A percentile compares a stretch with the other conserved stretches of the same genome.
phyloP scores from a whole-genome alignment of 805 yeast species.

The Teunomyces cretensis region DNA sequence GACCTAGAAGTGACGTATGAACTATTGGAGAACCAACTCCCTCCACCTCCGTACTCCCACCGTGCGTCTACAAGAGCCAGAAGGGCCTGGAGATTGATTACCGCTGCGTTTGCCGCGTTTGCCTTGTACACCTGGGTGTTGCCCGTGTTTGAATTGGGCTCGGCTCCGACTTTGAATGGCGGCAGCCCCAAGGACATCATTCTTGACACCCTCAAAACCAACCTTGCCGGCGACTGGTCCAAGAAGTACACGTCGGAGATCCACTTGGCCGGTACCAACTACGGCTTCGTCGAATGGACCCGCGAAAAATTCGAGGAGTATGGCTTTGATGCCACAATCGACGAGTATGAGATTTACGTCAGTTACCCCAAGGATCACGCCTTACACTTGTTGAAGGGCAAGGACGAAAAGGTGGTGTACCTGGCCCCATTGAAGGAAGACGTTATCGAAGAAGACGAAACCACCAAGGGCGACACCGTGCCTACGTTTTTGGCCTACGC shows the following conservation, averaged over 20 bases:
- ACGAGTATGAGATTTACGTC: constrained; percentile 57
- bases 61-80: too few relatives aligned
- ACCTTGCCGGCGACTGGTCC: constrained; percentile 45
- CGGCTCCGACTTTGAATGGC: not conserved
- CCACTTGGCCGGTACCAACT: constrained; percentile 49
- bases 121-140: not conserved
- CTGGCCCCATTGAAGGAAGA: constrained; percentile 55
- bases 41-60: too few relatives aligned
- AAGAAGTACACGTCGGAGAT: constrained; percentile 40
- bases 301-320: constrained; percentile 46
- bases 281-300: constrained; percentile 49
- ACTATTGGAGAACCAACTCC: too few relatives aligned
- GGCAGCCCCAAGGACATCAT: not conserved
- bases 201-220: constrained; percentile 11
- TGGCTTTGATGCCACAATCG: constrained; percentile 47
- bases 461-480: constrained; percentile 38
- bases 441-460: constrained; percentile 37
- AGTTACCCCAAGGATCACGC: constrained; percentile 50
- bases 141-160: not conserved
- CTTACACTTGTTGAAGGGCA: constrained; percentile 32
- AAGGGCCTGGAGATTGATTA: too few relatives aligned
- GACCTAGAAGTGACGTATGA: too few relatives aligned
- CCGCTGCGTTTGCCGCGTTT: too few relatives aligned
- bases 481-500: constrained; percentile 66
- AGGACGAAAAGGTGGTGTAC: constrained; percentile 36